Base-by-base conservation (phyloP, 108 stramenopile species). In the Bacterosira constricta region DNA sequence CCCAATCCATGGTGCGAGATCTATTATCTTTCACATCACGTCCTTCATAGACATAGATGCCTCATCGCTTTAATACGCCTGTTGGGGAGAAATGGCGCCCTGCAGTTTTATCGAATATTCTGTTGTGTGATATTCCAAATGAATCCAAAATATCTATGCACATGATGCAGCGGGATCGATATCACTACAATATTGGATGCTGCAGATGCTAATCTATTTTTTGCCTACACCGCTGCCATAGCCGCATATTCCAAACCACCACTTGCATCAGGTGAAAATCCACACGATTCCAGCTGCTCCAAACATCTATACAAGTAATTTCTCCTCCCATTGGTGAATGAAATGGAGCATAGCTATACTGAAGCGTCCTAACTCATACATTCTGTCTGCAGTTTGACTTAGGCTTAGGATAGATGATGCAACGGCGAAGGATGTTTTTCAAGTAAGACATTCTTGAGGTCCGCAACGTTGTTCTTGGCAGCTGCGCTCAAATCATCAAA, bases 381-480 rank as follows among this genome's bases (percentile, higher is more conserved):
- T 69, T 30, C 54, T 80, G 12, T 61, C 79, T 17, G 73, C 73
- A 38, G 68, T 75, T 4, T 51, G 75, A 21, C 68, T 80, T n/a
- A n/a, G n/a, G n/a, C n/a, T n/a, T 13, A 74, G 68, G 23, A 49
- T 80, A 42, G 78, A 79, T 64, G 73, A 68, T 36, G 7, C 34
- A 13, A 56, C 73, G 1, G 65, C 78, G 38, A 12, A 68, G 13
- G 30, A 31, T 11, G 20, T 74, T 15, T 55, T 79, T 27, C 50
- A 74, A 26, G 35, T 13, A 36, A 38, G 26, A 34, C 6, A 55
- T 59, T 38, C 30, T 64, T 34, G 44, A 66, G 29, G 78, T 74
- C 18, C 72, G 69, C 67, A 69, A 77, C 18, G 61, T 69, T 23
- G 68, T 36, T 1, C 8, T 44, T 1, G 55, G 27, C 20, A 37